Evolutionary conservation across 805 yeast genomes (phyloP).

Genomic region (Wickerhamiella azymoides): DNA sequence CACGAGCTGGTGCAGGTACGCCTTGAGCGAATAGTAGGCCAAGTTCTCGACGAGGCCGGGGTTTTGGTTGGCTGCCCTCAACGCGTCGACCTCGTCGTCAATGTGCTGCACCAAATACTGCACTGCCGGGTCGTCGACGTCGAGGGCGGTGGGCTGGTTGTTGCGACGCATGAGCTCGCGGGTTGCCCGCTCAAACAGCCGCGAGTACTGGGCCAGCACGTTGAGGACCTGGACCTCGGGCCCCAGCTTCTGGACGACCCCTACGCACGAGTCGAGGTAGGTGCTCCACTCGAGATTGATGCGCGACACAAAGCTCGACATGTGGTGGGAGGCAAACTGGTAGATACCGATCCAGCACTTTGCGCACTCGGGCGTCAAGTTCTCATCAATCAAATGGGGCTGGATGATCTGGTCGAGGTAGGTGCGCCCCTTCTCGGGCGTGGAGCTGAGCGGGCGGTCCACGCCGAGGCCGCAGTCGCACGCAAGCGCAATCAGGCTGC

Average conservation of each 20-base stretch:
- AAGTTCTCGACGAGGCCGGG: constrained; percentile 27
- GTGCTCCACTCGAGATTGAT: constrained; percentile 25
- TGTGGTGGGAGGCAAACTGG: constrained; percentile 45
- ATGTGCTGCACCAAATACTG: constrained; percentile 35
- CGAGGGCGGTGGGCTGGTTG: constrained; percentile 30
- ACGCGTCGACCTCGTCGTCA: constrained; percentile 31
- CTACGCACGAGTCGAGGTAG: constrained; percentile 49
- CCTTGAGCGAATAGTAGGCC: constrained; percentile 37
- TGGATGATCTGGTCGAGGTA: constrained; percentile 24
- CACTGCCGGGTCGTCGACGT: constrained; percentile 25
- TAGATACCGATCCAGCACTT: constrained; percentile 35
- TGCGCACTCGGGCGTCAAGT: constrained; percentile 3
- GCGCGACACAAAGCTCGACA: constrained; percentile 28
- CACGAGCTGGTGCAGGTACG: constrained; percentile 31
- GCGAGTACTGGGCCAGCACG: constrained; percentile 40
- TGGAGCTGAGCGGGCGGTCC: constrained; percentile 1
- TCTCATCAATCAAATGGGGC: constrained; percentile 22
- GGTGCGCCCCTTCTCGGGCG: constrained; percentile 15
- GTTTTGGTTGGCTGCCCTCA: not conserved
- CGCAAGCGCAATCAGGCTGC: constrained; percentile 50
- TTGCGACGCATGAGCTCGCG: constrained; percentile 23
- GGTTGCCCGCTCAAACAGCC: constrained; percentile 39
- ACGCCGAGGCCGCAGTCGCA: constrained; percentile 60
- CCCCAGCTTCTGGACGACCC: constrained; percentile 16
- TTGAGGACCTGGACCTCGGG: not conserved